Percentiles rank a stretch among this genome's conserved stretches.
Evolutionary conservation across 768 basidiomycete species (phyloP).

Genomic region (Phanerodontia chrysosporium): DNA sequence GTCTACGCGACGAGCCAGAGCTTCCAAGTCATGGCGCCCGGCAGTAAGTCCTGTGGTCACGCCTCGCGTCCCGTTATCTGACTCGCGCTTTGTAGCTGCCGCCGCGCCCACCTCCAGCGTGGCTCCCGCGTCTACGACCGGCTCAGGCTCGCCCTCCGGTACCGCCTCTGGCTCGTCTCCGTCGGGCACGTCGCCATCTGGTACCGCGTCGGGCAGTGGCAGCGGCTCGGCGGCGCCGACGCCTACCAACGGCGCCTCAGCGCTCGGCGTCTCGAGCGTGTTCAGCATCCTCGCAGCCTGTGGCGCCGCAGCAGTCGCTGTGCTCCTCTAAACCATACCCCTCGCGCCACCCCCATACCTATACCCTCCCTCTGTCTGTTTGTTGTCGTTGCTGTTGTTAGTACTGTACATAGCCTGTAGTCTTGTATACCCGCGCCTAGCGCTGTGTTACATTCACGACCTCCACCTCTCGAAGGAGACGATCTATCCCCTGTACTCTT

Average conservation of each 20-base stretch:
- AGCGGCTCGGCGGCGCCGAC: constrained; percentile 6
- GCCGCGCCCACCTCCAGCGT: constrained; percentile 15
- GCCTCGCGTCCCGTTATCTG: not conserved
- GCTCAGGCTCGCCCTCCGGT: constrained; percentile 14
- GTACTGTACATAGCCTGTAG: not conserved
- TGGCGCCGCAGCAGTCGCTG: constrained; percentile 20
- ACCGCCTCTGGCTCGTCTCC: not conserved
- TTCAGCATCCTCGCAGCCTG: constrained; percentile 19
- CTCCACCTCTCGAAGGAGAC: not conserved
- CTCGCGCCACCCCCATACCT: not conserved
- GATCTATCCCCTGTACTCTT: not conserved
- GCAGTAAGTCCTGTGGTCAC: constrained; percentile 27
- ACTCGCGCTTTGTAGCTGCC: constrained; percentile 12
- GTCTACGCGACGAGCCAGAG: constrained; percentile 28
- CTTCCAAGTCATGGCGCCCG: constrained; percentile 33
- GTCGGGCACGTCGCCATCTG: not conserved
- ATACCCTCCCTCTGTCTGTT: no score
- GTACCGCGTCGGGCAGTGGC: not conserved
- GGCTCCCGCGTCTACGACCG: constrained; percentile 4
- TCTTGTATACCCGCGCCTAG: not conserved
- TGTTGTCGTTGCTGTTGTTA: not conserved
- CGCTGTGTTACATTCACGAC: not conserved
- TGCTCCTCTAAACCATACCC: constrained; percentile 6
- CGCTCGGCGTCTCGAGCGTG: constrained; percentile 11
- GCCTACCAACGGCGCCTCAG: constrained; percentile 3